Evolutionary conservation across 2,329 filamentous ascomycete species (phyloP), one percentile per base, ranked within the genome.

Genomic region (Apiospora koreana): DNA sequence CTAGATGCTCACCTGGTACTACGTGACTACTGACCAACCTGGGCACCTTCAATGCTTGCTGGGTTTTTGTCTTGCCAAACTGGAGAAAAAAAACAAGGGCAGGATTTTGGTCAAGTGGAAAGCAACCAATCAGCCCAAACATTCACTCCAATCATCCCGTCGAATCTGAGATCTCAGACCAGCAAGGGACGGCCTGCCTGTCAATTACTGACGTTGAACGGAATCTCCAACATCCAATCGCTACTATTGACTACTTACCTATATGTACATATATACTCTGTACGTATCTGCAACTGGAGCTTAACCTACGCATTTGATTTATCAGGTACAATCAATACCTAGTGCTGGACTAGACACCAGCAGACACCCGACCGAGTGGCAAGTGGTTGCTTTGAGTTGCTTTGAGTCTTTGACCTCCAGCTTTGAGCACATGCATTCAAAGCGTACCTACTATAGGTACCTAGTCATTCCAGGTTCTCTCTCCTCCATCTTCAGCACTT

Each of bases 61-160:
- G 10, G 31, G 28, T 35, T 58, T 54, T 54, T 54, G 25, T 54
- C 48, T 54, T 9, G 31, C 48, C 38, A 41, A 54, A 28, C 50
- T 58, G 50, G 50, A 58, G 50, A 23, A 58, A 50, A 35, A 58
- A 58, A 58, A 58, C 50, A 58, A 58, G 50, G 50, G 50, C 50
- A 58, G 50, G 16, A 18, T 58, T 58, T 58, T 21, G 28, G 28
- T 21, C 50, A 21, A 21, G 54, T 31, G 10, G 21, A 18, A 23
- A n/a, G 28, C 54, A n/a, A 31, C 31, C 54, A 62, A 62, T 38
- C 54, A 62, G 35, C 2, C 28, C 18, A 16, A 21, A 7, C 16
- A 18, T n/a, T 21, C 21, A n/a, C 23, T 23, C 54, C 35, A 35
- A 1, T n/a, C n/a, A n/a, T n/a, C n/a, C n/a, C n/a, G 31, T 62